Percentiles rank a stretch among this genome's conserved stretches.
phyloP scores from a whole-genome alignment of 2,329 filamentous ascomycete genomes.

The Calonectria leucothoes region DNA sequence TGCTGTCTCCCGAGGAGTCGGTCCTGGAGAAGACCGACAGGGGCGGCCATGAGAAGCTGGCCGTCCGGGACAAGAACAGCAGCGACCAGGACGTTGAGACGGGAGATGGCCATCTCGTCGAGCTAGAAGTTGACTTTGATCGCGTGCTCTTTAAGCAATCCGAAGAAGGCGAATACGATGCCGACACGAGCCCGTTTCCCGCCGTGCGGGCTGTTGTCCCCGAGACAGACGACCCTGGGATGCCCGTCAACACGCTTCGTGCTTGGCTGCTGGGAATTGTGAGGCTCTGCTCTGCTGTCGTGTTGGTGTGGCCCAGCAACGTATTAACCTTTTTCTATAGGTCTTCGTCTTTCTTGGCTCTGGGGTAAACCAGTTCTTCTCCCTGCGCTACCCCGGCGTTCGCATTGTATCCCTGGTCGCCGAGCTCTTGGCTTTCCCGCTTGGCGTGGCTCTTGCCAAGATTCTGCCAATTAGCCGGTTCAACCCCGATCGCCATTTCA shows the following conservation, averaged over 20 bases:
- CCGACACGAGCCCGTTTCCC: slow-evolving; percentile 15
- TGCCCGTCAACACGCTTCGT: slow-evolving; percentile 18
- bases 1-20: neutral
- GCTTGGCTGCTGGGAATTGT: slow-evolving; percentile 18
- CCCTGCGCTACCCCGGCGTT: slow-evolving; percentile 13
- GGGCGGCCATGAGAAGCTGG: neutral
- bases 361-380: slow-evolving; percentile 21
- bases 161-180: slow-evolving; percentile 10
- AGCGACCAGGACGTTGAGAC: slow-evolving; percentile 5
- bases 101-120: slow-evolving; percentile 4
- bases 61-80: neutral
- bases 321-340: neutral
- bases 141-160: slow-evolving; percentile 7
- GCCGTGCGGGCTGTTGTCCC: slow-evolving; percentile 16
- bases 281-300: neutral
- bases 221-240: slow-evolving; percentile 12
- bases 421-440: slow-evolving; percentile 15
- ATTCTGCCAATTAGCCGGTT: slow-evolving; percentile 1
- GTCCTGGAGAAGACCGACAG: neutral
- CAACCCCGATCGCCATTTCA: slow-evolving; percentile 54
- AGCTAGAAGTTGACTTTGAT: slow-evolving; percentile 14
- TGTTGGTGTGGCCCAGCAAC: too few species aligned
- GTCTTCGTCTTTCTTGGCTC: slow-evolving; percentile 16
- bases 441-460: slow-evolving; percentile 11
- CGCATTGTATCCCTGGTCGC: slow-evolving; percentile 19